These are phyloP conservation scores for Leptographium galeiforme DNA, from an alignment of 2,329 filamentous ascomycete species.

Conservation along the genomic window DNA sequence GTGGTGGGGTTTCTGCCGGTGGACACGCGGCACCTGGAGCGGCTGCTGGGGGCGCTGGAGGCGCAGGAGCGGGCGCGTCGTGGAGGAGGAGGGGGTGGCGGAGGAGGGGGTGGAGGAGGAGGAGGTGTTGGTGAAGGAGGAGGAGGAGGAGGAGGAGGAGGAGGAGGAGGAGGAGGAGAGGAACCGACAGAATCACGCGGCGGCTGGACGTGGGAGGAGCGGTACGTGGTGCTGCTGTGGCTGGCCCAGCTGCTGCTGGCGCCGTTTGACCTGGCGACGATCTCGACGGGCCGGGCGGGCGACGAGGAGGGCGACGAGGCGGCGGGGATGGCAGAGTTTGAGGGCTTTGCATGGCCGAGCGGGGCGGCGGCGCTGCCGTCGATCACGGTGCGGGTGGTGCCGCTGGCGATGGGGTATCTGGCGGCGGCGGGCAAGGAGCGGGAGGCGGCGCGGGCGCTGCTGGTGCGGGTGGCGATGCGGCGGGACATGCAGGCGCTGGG, in stretches of 20 bases:
- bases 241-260: constrained; percentile 69
- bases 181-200: too few species aligned
- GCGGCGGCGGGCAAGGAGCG: constrained; percentile 71
- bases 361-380: constrained; percentile 42
- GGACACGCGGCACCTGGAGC: constrained; percentile 73
- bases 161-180: too few species aligned
- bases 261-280: constrained; percentile 80
- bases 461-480: constrained; percentile 71
- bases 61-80: constrained; percentile 21
- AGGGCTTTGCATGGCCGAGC: constrained; percentile 39
- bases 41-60: constrained; percentile 64
- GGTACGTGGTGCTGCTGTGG: constrained; percentile 82
- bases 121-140: too few species aligned
- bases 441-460: constrained; percentile 69
- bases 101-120: too few species aligned
- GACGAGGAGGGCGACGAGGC: constrained; percentile 12
- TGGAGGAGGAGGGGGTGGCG: too few species aligned
- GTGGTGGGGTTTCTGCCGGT: constrained; percentile 84
- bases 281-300: constrained; percentile 41
- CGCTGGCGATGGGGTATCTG: constrained; percentile 59
- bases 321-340: constrained; percentile 19
- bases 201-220: constrained; percentile 67
- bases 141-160: too few species aligned
- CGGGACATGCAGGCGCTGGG: constrained; percentile 75
- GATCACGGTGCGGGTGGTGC: constrained; percentile 57